Base-by-base conservation (phyloP, 2,329 filamentous ascomycete genomes). In the Xylaria sp. region DNA sequence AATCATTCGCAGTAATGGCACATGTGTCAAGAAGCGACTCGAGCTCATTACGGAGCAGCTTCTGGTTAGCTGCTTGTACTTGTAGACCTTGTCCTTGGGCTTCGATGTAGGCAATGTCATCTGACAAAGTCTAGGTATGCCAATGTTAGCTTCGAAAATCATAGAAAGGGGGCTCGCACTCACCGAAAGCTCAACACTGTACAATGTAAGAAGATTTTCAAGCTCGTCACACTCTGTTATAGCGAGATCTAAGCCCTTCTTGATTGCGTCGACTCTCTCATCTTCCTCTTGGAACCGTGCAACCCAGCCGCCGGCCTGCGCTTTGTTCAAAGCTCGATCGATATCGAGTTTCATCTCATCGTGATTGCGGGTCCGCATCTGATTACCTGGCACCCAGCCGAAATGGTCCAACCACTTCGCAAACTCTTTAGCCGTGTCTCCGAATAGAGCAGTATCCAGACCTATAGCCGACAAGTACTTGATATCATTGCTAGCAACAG, bases 71-170 rank as follows among this genome's bases (percentile, higher is more conserved):
- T 18, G 93, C 93, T 75, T 97, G 94, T 5, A 99, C 93, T 70
- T 99, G 94, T 52, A 99, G 79, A 78, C 94, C 94, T 76, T 99
- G 93, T 5, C 91, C 92, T 74, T 99, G 94, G 1, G 94, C 92
- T 76, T 99, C 94, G 65, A 99, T 97, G 72, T 95, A 97, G 2
- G 92, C 88, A 67, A 99, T 95, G 69, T 99, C 94, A 54, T 97
- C 93, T 59, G 92, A 92, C 35, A 99, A 81, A 53, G 92, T 97
- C 89, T 95, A 30, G 23, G 23, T 30, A 70, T 23, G 34, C 13
- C 3, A n/a, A n/a, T 8, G 60, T 74, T 61, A 75, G 71, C 49
- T 52, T 58, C 16, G 13, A 11, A 30, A 42, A 57, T 11, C 6
- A 8, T 44, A 37, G 34, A 23, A 18, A 44, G 44, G 48, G 44